These are phyloP conservation scores for Kazachstania viticola DNA, from an alignment of 805 yeast species.

Conservation along the genomic window DNA sequence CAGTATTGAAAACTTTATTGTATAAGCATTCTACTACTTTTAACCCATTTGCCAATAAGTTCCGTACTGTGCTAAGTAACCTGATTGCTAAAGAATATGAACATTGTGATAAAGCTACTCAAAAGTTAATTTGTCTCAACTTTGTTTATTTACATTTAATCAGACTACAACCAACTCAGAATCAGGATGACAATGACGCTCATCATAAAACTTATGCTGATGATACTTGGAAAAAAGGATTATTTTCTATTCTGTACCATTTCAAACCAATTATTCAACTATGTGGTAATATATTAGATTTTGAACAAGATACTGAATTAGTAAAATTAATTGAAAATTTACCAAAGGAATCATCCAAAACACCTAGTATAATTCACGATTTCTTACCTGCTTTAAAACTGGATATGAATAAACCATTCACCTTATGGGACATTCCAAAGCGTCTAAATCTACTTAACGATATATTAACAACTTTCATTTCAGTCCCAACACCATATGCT, in stretches of 20 bases:
- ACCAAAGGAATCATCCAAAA: slow-evolving; percentile 18
- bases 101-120: slow-evolving; percentile 31
- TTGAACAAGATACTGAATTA: slow-evolving; percentile 44
- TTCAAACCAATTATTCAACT: slow-evolving; percentile 42
- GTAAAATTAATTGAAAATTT: slow-evolving; percentile 30
- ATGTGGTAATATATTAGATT: slow-evolving; percentile 46
- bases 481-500: slow-evolving; percentile 42
- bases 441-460: slow-evolving; percentile 38
- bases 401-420: slow-evolving; percentile 45
- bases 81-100: slow-evolving; percentile 29
- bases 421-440: slow-evolving; percentile 40
- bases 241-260: slow-evolving; percentile 40
- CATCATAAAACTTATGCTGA: slow-evolving; percentile 28
- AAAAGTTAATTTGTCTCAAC: slow-evolving; percentile 34
- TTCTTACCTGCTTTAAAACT: slow-evolving; percentile 40
- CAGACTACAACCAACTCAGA: slow-evolving; percentile 39
- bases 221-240: slow-evolving; percentile 37
- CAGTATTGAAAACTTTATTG: slow-evolving; percentile 34
- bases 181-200: slow-evolving; percentile 21
- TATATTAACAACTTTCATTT: slow-evolving; percentile 35
- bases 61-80: slow-evolving; percentile 34
- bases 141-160: slow-evolving; percentile 46
- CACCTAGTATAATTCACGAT: slow-evolving; percentile 5
- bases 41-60: slow-evolving; percentile 63
- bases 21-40: slow-evolving; percentile 63